A percentile compares a stretch with the other conserved stretches of the same genome.
Evolutionary conservation across 768 basidiomycete species (phyloP).

Genomic region (Imleria badia): DNA sequence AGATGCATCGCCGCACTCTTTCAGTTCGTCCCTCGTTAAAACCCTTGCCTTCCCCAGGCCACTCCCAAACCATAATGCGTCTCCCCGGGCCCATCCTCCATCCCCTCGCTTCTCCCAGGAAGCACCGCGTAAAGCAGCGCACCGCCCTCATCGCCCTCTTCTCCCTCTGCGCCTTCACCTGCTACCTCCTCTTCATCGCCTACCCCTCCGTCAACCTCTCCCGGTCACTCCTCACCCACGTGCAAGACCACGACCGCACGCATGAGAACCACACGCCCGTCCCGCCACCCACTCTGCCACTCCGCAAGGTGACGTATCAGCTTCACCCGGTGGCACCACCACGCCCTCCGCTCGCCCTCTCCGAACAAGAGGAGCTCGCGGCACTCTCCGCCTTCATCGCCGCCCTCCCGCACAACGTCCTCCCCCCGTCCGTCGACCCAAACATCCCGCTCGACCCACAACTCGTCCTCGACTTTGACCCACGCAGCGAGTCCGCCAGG

Average conservation of each 20-base stretch:
- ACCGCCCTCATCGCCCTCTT: constrained; percentile 56
- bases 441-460: constrained; percentile 69
- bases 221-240: constrained; percentile 31
- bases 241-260: constrained; percentile 9
- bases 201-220: constrained; percentile 41
- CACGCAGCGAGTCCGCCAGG: constrained; percentile 56
- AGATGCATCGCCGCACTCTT: constrained; percentile 31
- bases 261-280: constrained; percentile 27
- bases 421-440: constrained; percentile 67
- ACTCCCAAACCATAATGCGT: constrained; percentile 16
- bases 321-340: constrained; percentile 13
- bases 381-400: constrained; percentile 73
- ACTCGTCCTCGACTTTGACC: constrained; percentile 82
- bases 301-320: constrained; percentile 8
- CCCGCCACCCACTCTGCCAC: constrained; percentile 22
- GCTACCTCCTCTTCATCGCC: constrained; percentile 56
- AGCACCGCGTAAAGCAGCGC: constrained; percentile 47
- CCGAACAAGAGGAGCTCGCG: constrained; percentile 74
- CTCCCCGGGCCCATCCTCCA: constrained; percentile 35
- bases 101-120: constrained; percentile 11
- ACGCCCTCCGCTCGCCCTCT: constrained; percentile 47
- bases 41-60: not conserved
- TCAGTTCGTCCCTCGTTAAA: constrained; percentile 23
- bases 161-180: constrained; percentile 48
- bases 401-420: constrained; percentile 71